These are phyloP conservation scores for Chamaecyparis obtusa DNA, from an alignment of 75 land plant genomes.

Conservation along the genomic window DNA sequence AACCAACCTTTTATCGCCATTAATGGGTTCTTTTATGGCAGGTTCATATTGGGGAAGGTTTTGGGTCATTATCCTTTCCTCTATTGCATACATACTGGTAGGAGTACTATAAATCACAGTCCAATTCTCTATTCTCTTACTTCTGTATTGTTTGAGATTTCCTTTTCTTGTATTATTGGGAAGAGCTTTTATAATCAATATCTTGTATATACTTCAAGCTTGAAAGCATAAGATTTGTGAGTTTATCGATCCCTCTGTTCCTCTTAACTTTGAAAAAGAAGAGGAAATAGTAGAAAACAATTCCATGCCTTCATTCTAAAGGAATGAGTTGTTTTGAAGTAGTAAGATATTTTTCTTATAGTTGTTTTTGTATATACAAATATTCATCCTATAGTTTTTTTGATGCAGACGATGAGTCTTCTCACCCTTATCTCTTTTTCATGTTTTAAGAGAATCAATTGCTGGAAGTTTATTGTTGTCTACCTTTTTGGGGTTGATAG, in stretches of 20 bases:
- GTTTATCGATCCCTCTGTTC: too few relatives aligned
- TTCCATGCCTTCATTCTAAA: too few relatives aligned
- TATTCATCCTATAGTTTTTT: not conserved
- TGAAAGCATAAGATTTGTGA: too few relatives aligned
- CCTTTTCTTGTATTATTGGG: too few relatives aligned
- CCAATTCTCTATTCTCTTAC: not conserved
- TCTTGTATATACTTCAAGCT: too few relatives aligned
- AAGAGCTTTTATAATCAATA: too few relatives aligned
- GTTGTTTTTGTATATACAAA: too few relatives aligned
- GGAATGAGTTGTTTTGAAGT: too few relatives aligned
- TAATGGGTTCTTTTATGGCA: conserved; percentile 36
- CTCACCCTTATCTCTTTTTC: not conserved
- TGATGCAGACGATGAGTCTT: conserved; percentile 2
- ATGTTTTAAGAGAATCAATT: not conserved
- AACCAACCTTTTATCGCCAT: conserved; percentile 22
- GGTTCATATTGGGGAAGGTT: conserved; percentile 38
- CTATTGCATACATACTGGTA: conserved; percentile 24
- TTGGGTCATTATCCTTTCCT: conserved; percentile 32
- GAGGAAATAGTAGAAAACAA: too few relatives aligned
- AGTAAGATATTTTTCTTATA: too few relatives aligned
- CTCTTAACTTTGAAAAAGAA: too few relatives aligned
- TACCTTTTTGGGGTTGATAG: not conserved
- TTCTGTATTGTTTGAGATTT: too few relatives aligned
- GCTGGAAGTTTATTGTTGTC: not conserved
- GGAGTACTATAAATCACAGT: not conserved